Evolutionary conservation across 176 grass and related monocot species (phyloP), one percentile per base, ranked within the genome.

Genomic region (Saccharum officinarum): DNA sequence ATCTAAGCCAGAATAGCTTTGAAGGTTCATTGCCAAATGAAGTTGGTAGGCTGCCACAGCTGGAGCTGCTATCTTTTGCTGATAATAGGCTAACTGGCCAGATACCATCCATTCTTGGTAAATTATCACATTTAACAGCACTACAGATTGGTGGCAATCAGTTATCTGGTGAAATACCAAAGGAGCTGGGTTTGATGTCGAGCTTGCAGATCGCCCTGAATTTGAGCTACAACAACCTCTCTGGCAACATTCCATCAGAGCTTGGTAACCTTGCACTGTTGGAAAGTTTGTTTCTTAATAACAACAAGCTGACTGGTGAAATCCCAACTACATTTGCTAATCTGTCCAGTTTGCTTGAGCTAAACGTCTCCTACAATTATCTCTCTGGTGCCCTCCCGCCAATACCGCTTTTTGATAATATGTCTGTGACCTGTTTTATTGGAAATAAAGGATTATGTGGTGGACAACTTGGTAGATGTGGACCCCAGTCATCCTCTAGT

Each of bases 131-230:
- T 92, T 73, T 99, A 83, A 99, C 97, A 71, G 97, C 90, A 40
- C 86, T 99, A 63, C 97, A 99, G 86, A 94, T 99, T 73, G 92
- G 94, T 73, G 97, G 97, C 15, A 99, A 99, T 86, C 87, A 81
- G 28, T 97, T 99, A 42, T 89, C 84, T 23, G 94, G 92, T 89
- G 85, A 42, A 82, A 97, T 97, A 87, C 97, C 97, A 9, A 91
- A 91, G 86, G 97, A 97, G 69, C 77, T 99, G 44, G 94, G 97
- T 4, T 60, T 84, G 38, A 86, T 99, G 18, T 96, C 97, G 41
- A 99, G 94, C 71, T 78, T 99, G 84, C 97, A 99, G 86, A 99
- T 99, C 67, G 97, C 90, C 65, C 67, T 99, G 93, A 99, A 99
- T 94, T 84, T 99, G 80, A 99, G 97, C 82, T 91, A 89, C 70